Evolutionary conservation across 2,329 filamentous ascomycete species (phyloP).

Genomic region (Rasamsonia emersonii): DNA sequence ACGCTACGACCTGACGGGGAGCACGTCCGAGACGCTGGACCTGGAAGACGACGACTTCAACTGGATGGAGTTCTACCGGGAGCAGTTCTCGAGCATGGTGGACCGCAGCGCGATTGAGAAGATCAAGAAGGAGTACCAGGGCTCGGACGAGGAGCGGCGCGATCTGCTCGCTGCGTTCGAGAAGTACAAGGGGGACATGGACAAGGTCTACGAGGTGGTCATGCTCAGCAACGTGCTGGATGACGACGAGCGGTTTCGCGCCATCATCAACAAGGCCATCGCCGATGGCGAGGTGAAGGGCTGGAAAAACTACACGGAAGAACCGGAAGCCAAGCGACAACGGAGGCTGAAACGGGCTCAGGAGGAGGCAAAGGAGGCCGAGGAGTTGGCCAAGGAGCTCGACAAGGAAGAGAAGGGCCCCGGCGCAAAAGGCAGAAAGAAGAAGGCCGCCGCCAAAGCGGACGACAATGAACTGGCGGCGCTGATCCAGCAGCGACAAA

Average conservation of each 20-base stretch:
- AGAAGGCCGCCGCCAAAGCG: constrained; percentile 40
- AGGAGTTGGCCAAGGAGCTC: constrained; percentile 64
- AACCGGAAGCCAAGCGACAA: constrained; percentile 57
- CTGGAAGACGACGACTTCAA: constrained; percentile 67
- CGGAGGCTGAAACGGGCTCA: constrained; percentile 53
- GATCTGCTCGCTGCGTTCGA: constrained; percentile 73
- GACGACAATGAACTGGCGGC: constrained; percentile 52
- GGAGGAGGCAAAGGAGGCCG: constrained; percentile 63
- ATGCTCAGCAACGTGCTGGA: constrained; percentile 78
- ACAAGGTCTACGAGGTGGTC: constrained; percentile 66
- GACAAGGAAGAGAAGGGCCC: constrained; percentile 52
- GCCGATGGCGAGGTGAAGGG: constrained; percentile 55
- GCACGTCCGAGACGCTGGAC: constrained; percentile 70
- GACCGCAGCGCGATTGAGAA: constrained; percentile 64
- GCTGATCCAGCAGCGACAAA: constrained; percentile 64
- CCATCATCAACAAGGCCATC: constrained; percentile 75
- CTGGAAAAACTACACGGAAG: constrained; percentile 62
- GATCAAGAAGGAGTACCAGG: constrained; percentile 72
- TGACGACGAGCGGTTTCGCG: constrained; percentile 77
- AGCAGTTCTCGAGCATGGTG: constrained; percentile 71
- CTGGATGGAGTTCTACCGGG: constrained; percentile 83
- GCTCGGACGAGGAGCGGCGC: constrained; percentile 71
- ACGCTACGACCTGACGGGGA: constrained; percentile 84
- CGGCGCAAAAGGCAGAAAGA: constrained; percentile 27
- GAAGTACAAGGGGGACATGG: constrained; percentile 64